Evolutionary conservation across 1,139 yeast species (phyloP).

Genomic region (Suhomyces coccinellae): DNA sequence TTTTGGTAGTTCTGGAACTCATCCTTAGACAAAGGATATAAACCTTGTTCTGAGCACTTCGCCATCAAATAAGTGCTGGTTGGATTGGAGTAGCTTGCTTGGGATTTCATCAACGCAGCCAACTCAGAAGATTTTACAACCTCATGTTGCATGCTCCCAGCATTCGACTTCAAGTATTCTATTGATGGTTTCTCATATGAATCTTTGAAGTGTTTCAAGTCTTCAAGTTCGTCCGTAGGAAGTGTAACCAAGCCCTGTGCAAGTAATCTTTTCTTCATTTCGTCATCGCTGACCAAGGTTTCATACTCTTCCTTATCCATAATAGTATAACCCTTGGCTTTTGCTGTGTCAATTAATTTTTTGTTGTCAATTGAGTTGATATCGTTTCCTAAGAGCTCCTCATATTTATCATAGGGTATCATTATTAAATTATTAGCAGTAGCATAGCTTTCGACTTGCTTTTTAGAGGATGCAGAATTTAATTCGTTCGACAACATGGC

Average conservation of each 20-base stretch:
- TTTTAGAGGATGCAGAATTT: constrained; percentile 21
- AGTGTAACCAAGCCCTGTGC: constrained; percentile 38
- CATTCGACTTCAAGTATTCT: constrained; percentile 21
- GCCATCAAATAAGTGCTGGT: constrained; percentile 29
- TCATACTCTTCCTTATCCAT: constrained; percentile 29
- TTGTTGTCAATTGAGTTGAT: constrained; percentile 25
- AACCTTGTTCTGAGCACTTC: constrained; percentile 26
- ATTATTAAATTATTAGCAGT: constrained; percentile 49
- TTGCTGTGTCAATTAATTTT: constrained; percentile 23
- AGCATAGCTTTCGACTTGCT: constrained; percentile 50
- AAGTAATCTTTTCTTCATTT: constrained; percentile 34
- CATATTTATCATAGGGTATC: constrained; percentile 50
- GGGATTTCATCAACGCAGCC: constrained; percentile 19
- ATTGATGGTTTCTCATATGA: constrained; percentile 20
- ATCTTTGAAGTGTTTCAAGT: constrained; percentile 16
- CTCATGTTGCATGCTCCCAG: constrained; percentile 19
- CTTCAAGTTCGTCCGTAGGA: constrained; percentile 25
- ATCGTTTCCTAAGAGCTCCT: constrained; percentile 30
- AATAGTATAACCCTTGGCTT: constrained; percentile 31
- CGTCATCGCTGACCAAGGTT: constrained; percentile 32
- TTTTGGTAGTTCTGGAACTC: constrained; percentile 25
- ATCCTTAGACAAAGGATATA: constrained; percentile 27
- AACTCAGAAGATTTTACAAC: constrained; percentile 23
- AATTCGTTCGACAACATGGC: constrained; percentile 26
- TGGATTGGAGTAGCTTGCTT: constrained; percentile 23